phyloP scores from a whole-genome alignment of 192 early-diverging fungal species.

The Linnemannia elongata region DNA sequence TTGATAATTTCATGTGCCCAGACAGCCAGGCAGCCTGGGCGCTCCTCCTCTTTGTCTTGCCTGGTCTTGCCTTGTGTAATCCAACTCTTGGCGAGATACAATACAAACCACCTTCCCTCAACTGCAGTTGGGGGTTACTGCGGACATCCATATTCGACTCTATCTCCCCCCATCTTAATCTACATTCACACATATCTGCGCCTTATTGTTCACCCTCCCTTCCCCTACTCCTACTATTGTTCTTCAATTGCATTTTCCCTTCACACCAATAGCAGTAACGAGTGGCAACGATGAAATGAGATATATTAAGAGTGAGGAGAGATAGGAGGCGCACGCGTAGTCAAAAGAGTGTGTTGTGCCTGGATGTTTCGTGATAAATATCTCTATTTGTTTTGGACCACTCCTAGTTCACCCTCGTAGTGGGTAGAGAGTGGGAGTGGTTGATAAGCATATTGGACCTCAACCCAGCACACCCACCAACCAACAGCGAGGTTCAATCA shows the following conservation, averaged over 20 bases:
- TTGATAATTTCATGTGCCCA: background rate
- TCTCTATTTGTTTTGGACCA: background rate
- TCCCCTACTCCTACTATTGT: background rate
- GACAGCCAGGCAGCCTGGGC: background rate
- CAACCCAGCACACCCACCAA: too few relatives aligned
- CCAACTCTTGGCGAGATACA: background rate
- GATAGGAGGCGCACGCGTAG: background rate
- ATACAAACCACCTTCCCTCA: background rate
- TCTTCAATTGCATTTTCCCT: background rate
- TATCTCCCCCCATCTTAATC: background rate
- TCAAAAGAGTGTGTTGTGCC: background rate
- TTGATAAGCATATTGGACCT: background rate
- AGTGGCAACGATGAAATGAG: background rate
- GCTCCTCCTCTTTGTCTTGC: background rate
- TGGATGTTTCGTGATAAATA: background rate
- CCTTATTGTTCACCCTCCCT: background rate
- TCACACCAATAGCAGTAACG: background rate
- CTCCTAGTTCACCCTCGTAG: background rate
- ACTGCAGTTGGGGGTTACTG: background rate
- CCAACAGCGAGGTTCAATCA: too few relatives aligned
- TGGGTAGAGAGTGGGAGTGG: background rate
- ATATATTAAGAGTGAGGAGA: background rate
- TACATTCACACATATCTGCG: background rate
- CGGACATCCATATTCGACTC: background rate
- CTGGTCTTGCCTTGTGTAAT: background rate